phyloP scores from a whole-genome alignment of 441 rosid species.

The Pelargonium myrrhifolium region DNA sequence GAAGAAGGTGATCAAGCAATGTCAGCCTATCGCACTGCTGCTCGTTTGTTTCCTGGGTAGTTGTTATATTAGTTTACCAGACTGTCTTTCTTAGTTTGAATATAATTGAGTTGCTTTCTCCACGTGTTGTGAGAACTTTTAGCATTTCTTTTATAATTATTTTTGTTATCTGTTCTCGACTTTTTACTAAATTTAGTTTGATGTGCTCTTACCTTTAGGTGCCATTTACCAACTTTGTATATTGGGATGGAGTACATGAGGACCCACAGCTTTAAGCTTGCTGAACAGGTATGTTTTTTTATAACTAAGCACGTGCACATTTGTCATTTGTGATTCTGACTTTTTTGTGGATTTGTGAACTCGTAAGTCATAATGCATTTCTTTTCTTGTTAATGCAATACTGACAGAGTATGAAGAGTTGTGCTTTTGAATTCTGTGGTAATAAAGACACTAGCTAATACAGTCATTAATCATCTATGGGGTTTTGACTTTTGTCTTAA shows the following conservation, averaged over 20 bases:
- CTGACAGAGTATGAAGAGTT: neutral
- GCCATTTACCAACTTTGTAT: constrained; percentile 92
- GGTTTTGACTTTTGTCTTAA: neutral
- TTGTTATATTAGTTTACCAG: constrained; percentile 13
- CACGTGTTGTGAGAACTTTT: neutral
- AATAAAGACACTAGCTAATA: neutral
- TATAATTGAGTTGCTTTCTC: neutral
- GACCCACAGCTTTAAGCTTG: constrained; percentile 93
- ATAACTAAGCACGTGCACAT: neutral
- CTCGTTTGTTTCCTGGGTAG: constrained; percentile 94
- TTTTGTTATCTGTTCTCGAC: constrained; percentile 25
- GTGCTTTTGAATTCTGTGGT: neutral
- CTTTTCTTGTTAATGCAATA: neutral
- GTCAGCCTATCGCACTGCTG: constrained; percentile 92
- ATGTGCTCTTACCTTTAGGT: constrained; percentile 81
- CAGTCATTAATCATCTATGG: neutral
- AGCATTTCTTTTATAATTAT: neutral
- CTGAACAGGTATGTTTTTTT: constrained; percentile 69
- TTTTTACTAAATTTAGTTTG: constrained; percentile 66
- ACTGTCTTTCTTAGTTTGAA: neutral
- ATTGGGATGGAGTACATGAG: constrained; percentile 99
- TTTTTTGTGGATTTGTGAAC: neutral
- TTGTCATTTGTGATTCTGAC: neutral
- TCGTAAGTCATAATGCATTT: neutral
- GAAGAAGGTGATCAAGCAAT: constrained; percentile 97